Evolutionary conservation across 345 rosid genomes (phyloP).

Genomic region (Xanthoceras sorbifolium): DNA sequence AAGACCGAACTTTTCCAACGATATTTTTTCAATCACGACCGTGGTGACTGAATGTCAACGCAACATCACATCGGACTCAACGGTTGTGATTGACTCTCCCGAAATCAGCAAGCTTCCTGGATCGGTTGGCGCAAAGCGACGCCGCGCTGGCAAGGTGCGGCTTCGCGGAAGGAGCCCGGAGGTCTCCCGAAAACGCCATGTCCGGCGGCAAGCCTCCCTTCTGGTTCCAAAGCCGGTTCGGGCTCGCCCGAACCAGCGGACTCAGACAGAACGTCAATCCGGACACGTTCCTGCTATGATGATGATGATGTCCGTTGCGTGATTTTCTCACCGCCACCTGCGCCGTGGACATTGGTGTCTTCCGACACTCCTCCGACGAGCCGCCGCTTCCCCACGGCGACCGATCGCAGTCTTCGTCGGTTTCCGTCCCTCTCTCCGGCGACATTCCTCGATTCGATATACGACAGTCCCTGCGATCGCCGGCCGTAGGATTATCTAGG

Average conservation of each 20-base stretch:
- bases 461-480: slow-evolving; percentile 34
- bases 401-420: slow-evolving; percentile 39
- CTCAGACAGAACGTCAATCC: slow-evolving; percentile 81
- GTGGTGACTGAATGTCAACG: slow-evolving; percentile 28
- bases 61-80: slow-evolving; percentile 31
- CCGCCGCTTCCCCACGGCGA: slow-evolving; percentile 40
- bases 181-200: slow-evolving; percentile 46
- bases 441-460: slow-evolving; percentile 76
- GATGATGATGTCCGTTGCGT: slow-evolving; percentile 22
- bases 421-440: slow-evolving; percentile 45
- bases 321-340: slow-evolving; percentile 33
- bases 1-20: slow-evolving; percentile 26
- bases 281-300: slow-evolving; percentile 37
- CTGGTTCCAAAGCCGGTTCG: slow-evolving; percentile 62
- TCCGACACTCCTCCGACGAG: slow-evolving; percentile 48
- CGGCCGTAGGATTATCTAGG: slow-evolving; percentile 33
- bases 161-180: slow-evolving; percentile 43
- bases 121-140: slow-evolving; percentile 70
- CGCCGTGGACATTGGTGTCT: slow-evolving; percentile 37
- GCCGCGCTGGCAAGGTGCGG: slow-evolving; percentile 77
- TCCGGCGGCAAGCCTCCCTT: slow-evolving; percentile 57
- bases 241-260: slow-evolving; percentile 90
- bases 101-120: slow-evolving; percentile 87
- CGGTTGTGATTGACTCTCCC: slow-evolving; percentile 75
- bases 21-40: slow-evolving; percentile 10